These are phyloP conservation scores for Sarcodon sp. DNA, from an alignment of 768 basidiomycete species.

Conservation along the genomic window DNA sequence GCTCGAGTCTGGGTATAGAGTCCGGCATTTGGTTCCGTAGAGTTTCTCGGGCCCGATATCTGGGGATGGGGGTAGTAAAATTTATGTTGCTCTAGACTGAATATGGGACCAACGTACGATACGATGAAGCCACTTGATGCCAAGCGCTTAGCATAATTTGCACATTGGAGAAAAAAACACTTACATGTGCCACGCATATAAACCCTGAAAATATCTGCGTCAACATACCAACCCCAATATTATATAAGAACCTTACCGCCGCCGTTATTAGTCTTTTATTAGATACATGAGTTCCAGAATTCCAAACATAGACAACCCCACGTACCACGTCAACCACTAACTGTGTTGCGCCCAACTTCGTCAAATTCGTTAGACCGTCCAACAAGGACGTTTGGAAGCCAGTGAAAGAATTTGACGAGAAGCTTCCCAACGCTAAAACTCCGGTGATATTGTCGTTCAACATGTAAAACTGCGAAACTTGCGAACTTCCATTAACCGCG, in stretches of 20 bases:
- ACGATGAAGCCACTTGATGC: constrained; percentile 24
- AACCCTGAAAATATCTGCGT: constrained; percentile 18
- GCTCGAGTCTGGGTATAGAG: constrained; percentile 36
- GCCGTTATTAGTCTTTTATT: constrained; percentile 17
- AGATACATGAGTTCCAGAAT: background rate
- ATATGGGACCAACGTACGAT: constrained; percentile 14
- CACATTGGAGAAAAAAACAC: constrained; percentile 7
- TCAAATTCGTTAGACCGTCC: constrained; percentile 32
- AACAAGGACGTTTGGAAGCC: constrained; percentile 29
- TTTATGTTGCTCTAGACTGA: background rate
- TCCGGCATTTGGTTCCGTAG: constrained; percentile 41
- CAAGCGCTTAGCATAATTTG: background rate
- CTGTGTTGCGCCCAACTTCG: constrained; percentile 31
- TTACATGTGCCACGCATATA: constrained; percentile 47
- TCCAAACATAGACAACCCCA: background rate
- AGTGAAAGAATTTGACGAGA: constrained; percentile 31
- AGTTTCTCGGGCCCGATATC: constrained; percentile 37
- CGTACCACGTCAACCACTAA: constrained; percentile 43
- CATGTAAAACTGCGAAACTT: constrained; percentile 42
- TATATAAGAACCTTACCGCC: constrained; percentile 9
- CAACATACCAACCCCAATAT: background rate
- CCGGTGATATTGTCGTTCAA: constrained; percentile 40
- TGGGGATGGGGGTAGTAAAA: constrained; percentile 5
- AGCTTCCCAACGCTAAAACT: constrained; percentile 45
- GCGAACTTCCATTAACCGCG: constrained; percentile 29